Conservation (phyloP, 352 stramenopile species). For the Phytophthora citrophthora region DNA sequence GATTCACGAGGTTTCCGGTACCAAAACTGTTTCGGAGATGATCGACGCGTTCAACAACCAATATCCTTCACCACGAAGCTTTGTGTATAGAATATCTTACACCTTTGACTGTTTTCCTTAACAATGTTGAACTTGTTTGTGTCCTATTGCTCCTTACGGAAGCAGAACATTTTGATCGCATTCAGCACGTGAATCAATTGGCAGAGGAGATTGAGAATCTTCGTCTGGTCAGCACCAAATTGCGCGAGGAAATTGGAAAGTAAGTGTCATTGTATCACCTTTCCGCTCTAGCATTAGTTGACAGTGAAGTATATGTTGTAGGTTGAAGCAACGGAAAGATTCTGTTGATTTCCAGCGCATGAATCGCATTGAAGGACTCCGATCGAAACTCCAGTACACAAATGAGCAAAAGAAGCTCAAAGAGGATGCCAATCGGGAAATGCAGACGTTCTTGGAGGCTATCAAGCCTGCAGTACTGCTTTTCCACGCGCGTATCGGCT, state of each 20-base stretch:
- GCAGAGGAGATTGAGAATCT: conserved; percentile 85
- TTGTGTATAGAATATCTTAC: neutral
- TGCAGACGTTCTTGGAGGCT: conserved; percentile 67
- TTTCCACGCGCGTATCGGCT: conserved; percentile 77
- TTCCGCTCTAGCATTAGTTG: neutral
- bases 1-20: conserved; percentile 83
- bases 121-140: conserved; percentile 25
- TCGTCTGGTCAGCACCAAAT: conserved; percentile 64
- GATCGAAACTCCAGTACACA: conserved; percentile 62
- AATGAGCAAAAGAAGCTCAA: conserved; percentile 83
- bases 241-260: conserved; percentile 84
- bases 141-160: conserved; percentile 41
- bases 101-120: conserved; percentile 17
- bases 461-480: conserved; percentile 70
- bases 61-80: conserved; percentile 44
- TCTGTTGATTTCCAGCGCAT: conserved; percentile 79
- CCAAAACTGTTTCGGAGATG: conserved; percentile 79
- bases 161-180: conserved; percentile 81
- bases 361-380: conserved; percentile 77
- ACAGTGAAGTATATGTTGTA: conserved; percentile 13
- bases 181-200: conserved; percentile 84
- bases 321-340: conserved; percentile 84
- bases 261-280: conserved; percentile 28
- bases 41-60: conserved; percentile 89
- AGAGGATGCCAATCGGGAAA: conserved; percentile 70